Percentiles rank a stretch among this genome's conserved stretches.
Conservation (phyloP, 2,329 filamentous ascomycete genomes). For the Hypoxylon sp. region DNA sequence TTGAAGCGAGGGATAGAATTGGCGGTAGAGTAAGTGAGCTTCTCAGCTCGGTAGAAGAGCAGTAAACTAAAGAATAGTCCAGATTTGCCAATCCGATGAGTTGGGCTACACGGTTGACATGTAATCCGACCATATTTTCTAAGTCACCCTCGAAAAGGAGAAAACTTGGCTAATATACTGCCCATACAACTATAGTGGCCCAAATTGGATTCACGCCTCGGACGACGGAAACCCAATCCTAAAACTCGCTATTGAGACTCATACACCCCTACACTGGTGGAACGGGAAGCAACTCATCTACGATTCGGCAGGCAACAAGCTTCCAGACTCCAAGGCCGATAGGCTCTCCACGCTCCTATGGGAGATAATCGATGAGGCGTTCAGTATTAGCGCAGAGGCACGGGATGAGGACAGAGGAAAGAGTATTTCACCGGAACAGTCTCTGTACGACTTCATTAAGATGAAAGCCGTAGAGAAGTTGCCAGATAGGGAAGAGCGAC, state of each 20-base stretch:
- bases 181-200: constrained; percentile 59
- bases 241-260: constrained; percentile 65
- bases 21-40: constrained; percentile 65
- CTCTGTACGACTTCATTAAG: constrained; percentile 71
- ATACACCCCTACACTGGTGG: constrained; percentile 63
- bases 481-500: constrained; percentile 59
- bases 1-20: constrained; percentile 69
- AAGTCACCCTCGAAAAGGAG: not conserved
- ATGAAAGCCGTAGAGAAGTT: constrained; percentile 62
- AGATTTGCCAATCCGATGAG: constrained; percentile 55
- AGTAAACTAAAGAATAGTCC: constrained; percentile 35
- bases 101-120: constrained; percentile 53
- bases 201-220: constrained; percentile 68
- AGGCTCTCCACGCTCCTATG: constrained; percentile 35
- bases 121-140: constrained; percentile 38
- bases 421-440: constrained; percentile 65
- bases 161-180: not conserved
- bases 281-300: constrained; percentile 64
- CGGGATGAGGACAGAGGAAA: constrained; percentile 52
- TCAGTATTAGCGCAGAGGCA: constrained; percentile 68
- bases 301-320: constrained; percentile 37
- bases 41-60: not conserved
- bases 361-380: constrained; percentile 35
- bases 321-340: constrained; percentile 37
- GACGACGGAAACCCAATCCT: constrained; percentile 67